phyloP scores from a whole-genome alignment of 2,329 filamentous ascomycete genomes.

The Clonostachys solani region DNA sequence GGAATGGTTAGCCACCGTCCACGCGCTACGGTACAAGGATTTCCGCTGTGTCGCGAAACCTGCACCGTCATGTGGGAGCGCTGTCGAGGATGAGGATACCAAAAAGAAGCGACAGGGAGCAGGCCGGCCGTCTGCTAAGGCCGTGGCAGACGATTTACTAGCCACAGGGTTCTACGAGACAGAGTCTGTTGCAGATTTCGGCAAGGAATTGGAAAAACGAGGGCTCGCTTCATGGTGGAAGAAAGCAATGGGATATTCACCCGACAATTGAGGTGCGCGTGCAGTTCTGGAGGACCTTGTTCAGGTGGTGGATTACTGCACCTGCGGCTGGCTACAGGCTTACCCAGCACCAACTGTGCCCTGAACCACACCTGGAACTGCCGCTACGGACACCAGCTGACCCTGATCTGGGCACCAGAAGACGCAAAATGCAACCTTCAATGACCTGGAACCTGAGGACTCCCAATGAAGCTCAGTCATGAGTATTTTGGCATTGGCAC shows the following conservation, averaged over 20 bases:
- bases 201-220: conserved; percentile 51
- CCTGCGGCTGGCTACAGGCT: no score
- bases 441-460: no score
- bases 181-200: conserved; percentile 61
- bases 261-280: background rate
- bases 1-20: conserved; percentile 61
- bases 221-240: conserved; percentile 64
- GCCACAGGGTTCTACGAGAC: conserved; percentile 47
- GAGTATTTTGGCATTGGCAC: no score
- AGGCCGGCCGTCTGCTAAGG: background rate
- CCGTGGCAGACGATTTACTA: background rate
- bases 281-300: no score
- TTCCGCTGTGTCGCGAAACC: conserved; percentile 60
- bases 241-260: conserved; percentile 56
- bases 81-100: background rate
- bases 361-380: no score
- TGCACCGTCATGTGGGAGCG: conserved; percentile 13
- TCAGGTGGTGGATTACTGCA: no score
- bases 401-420: no score
- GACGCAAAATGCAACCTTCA: no score
- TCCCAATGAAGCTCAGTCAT: no score
- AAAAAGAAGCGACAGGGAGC: background rate
- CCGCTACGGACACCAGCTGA: no score
- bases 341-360: no score
- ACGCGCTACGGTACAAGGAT: conserved; percentile 67